Evolutionary conservation across 2,329 filamentous ascomycete species (phyloP), one percentile per base, ranked within the genome.

Genomic region (Fusarium abutilonis): DNA sequence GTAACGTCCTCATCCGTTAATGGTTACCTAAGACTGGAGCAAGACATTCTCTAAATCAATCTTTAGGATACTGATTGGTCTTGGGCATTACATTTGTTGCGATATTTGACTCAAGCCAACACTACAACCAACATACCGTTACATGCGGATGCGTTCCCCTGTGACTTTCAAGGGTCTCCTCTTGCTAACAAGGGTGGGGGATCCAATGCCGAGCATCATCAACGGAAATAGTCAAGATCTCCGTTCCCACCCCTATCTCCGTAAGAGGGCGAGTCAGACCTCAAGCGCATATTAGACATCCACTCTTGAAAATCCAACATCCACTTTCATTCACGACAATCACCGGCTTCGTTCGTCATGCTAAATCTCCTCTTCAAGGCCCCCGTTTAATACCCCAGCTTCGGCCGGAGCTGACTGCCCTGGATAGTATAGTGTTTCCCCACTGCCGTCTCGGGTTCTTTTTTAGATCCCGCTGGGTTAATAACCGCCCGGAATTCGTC

Each of bases 1-100:
- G 55, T 14, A 60, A 55, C 56, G 32, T 40, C 11, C 35, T 29
- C 21, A 55, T 49, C 28, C 42, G 42, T 31, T 29, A 42, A 32
- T 36, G 42, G 29, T 36, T 6, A 23, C 23, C 26, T 35, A 40
- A 34, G 29, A 54, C 21, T 31, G 11, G 28, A 36, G 13, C 32
- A 31, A 56, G 56, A 56, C 54, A 15, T 15, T 23, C 14, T n/a
- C 14, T 23, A 51, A 48, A 31, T 54, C 52, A 34, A 29, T 21
- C 29, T 4, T 19, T 13, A 21, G 31, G 13, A 4, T 3, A 38
- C 11, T 19, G 36, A 19, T 38, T 23, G 19, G 21, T 14, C 38
- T n/a, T 21, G 36, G 36, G 17, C 17, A 39, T 19, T 13, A 8
- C 23, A 19, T 3, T 19, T 19, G 19, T 4, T 19, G 23, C 23